A percentile compares a stretch with the other conserved stretches of the same genome.
These are phyloP conservation scores for Colletotrichum kahawae DNA, from an alignment of 2,329 filamentous ascomycete genomes.

Conservation along the genomic window DNA sequence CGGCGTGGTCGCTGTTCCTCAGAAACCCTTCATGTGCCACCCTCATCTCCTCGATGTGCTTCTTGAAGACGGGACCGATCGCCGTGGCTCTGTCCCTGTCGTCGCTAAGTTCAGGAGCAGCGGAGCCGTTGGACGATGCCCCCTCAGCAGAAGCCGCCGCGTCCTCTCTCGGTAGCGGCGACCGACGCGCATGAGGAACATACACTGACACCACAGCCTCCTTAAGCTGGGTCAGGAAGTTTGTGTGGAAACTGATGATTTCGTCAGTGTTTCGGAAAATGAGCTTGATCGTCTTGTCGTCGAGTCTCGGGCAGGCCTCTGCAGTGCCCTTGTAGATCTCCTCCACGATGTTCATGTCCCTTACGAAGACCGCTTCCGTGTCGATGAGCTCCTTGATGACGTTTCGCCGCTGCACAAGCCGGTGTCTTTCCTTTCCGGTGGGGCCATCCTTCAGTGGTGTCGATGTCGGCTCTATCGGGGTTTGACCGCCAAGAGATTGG, in stretches of 20 bases:
- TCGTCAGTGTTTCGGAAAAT: constrained; percentile 94
- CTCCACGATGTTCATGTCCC: constrained; percentile 96
- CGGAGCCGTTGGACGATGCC: constrained; percentile 35
- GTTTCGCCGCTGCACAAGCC: constrained; percentile 80
- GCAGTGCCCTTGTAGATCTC: constrained; percentile 98
- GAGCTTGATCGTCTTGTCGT: constrained; percentile 82
- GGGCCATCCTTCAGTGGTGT: constrained; percentile 41
- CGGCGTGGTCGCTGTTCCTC: constrained; percentile 67
- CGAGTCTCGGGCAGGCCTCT: constrained; percentile 79
- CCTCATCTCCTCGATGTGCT: constrained; percentile 66
- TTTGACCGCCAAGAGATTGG: constrained; percentile 40
- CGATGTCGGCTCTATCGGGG: constrained; percentile 41
- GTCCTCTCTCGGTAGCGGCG: constrained; percentile 45
- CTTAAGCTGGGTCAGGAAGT: constrained; percentile 81
- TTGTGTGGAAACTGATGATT: constrained; percentile 84
- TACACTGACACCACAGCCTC: constrained; percentile 82
- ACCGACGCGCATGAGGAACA: constrained; percentile 60
- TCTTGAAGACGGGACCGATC: constrained; percentile 59
- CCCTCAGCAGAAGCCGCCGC: constrained; percentile 44
- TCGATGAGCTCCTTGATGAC: constrained; percentile 92
- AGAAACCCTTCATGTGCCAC: constrained; percentile 65
- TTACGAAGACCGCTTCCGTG: constrained; percentile 88
- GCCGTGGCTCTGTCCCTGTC: constrained; percentile 56
- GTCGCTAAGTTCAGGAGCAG: constrained; percentile 51
- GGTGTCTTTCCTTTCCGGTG: constrained; percentile 64